Conservation (phyloP, 352 stramenopile species). For the Aphanomyces cochlioides region DNA sequence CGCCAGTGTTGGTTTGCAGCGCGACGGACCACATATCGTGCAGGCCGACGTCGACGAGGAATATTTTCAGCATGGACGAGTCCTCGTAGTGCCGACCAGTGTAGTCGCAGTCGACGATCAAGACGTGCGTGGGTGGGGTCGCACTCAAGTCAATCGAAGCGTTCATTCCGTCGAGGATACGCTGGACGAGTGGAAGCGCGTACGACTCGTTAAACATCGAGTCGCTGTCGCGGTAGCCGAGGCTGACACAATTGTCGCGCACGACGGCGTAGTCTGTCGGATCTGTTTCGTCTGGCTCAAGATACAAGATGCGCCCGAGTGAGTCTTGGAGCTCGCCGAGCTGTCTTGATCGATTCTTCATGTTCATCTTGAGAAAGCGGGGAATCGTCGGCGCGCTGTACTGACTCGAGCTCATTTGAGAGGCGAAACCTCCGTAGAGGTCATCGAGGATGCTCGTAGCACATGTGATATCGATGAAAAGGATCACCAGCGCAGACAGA, state of each 20-base stretch:
- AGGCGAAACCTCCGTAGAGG: neutral
- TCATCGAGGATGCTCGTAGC: neutral
- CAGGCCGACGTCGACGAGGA: constrained; percentile 6
- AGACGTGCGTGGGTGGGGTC: neutral
- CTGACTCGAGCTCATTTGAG: neutral
- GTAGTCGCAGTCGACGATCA: constrained; percentile 27
- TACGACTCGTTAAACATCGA: constrained; percentile 13
- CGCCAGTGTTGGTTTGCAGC: constrained; percentile 3
- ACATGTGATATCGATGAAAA: neutral
- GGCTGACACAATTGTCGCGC: neutral
- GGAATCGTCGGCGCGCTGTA: constrained; percentile 5
- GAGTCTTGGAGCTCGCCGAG: neutral
- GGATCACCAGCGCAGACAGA: neutral
- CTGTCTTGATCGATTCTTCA: neutral
- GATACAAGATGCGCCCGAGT: constrained; percentile 1
- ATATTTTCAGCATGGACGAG: constrained; percentile 21
- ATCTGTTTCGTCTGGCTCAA: constrained; percentile 1
- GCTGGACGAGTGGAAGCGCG: constrained; percentile 16
- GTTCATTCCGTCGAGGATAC: constrained; percentile 6
- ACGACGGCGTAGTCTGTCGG: neutral
- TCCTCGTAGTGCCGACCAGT: constrained; percentile 11
- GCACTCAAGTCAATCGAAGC: constrained; percentile 7
- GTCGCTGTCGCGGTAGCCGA: constrained; percentile 16
- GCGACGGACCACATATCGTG: neutral
- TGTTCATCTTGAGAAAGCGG: neutral